Percentiles rank a stretch among this genome's conserved stretches.
Evolutionary conservation across 2,329 filamentous ascomycete species (phyloP).

Genomic region (Paracorniculantispora psalliotae): DNA sequence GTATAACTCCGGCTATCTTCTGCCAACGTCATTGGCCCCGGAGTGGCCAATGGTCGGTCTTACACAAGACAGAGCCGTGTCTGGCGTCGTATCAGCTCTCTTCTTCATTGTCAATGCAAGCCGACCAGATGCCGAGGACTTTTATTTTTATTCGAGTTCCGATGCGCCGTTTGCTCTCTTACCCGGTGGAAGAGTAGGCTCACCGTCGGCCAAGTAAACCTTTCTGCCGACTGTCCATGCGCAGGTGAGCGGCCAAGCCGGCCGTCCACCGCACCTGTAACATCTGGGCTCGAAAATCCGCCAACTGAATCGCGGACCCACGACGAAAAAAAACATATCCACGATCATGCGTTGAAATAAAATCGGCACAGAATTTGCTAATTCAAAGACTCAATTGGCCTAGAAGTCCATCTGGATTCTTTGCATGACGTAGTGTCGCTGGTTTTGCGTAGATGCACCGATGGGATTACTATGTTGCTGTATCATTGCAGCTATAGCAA

Average conservation of each 20-base stretch:
- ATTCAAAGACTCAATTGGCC: background rate
- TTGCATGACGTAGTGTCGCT: background rate
- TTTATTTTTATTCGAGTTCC: background rate
- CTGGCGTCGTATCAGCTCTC: background rate
- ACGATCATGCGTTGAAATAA: too few species aligned
- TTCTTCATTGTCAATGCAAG: background rate
- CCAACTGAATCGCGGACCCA: background rate
- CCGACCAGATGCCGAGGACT: background rate
- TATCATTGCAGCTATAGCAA: background rate
- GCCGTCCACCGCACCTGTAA: background rate
- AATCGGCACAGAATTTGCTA: background rate
- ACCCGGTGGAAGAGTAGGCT: background rate
- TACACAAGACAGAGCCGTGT: background rate
- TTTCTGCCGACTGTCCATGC: background rate
- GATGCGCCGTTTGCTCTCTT: background rate
- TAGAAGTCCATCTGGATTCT: background rate
- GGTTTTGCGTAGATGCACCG: background rate
- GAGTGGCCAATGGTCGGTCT: background rate
- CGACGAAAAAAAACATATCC: background rate
- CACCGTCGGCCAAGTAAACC: background rate
- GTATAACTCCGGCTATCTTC: background rate
- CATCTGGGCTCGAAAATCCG: background rate
- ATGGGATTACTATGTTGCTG: background rate
- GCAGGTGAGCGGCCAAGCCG: background rate
- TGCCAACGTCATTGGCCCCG: background rate